Conservation (phyloP, 176 grass and related monocot genomes). For the Musa beccarii region DNA sequence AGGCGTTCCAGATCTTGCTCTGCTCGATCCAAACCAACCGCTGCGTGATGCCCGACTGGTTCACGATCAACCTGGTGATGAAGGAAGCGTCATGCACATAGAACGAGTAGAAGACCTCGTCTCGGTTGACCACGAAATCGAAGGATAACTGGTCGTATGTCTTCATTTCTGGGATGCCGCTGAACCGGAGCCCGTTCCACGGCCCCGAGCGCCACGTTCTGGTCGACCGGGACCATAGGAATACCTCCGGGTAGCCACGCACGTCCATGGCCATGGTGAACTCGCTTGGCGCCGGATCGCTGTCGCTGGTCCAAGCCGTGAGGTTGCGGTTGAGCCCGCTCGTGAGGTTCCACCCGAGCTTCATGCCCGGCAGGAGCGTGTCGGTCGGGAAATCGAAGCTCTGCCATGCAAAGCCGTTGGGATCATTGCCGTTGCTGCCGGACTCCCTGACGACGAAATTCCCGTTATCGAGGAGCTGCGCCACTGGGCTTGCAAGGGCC, state of each 20-base stretch:
- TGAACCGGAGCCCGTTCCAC: neutral
- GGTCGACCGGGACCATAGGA: neutral
- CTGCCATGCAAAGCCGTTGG: neutral
- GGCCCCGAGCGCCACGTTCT: neutral
- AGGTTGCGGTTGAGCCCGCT: neutral
- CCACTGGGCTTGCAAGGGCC: neutral
- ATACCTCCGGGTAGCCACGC: neutral
- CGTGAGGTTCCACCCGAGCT: neutral
- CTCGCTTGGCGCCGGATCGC: no score
- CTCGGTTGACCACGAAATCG: neutral
- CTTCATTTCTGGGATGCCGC: neutral
- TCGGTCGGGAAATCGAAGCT: neutral
- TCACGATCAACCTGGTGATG: neutral
- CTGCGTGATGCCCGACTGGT: neutral
- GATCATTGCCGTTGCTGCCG: neutral
- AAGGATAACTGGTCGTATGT: neutral
- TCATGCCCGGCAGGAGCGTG: neutral
- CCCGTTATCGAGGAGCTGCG: neutral
- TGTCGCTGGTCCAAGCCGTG: no score
- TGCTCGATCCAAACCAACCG: neutral
- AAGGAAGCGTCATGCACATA: neutral
- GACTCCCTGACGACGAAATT: slow-evolving; percentile 2
- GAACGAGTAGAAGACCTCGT: neutral
- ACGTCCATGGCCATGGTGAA: no score
- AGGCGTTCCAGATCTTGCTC: neutral